These are phyloP conservation scores for Acanthamoeba triangularis DNA, from an alignment of 208 protist species.

Conservation along the genomic window DNA sequence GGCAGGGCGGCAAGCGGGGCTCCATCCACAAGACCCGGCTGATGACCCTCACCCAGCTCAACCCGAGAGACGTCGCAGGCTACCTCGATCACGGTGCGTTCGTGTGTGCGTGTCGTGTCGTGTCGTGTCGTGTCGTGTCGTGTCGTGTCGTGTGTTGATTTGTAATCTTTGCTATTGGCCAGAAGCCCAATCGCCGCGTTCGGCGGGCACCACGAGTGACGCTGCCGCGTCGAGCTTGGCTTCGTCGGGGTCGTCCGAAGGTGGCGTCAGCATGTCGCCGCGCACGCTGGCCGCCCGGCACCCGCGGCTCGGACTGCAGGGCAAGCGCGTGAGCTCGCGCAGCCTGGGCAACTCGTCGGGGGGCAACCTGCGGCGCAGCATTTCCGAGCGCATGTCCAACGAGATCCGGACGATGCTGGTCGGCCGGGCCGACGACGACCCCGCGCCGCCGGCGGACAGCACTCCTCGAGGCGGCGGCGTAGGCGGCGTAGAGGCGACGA, in stretches of 20 bases:
- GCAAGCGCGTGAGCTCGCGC: slow-evolving; percentile 49
- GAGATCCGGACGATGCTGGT: not conserved
- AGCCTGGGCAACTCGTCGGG: not conserved
- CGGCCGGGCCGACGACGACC: not conserved
- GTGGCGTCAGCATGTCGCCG: not conserved
- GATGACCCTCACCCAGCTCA: slow-evolving; percentile 17
- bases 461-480: not conserved
- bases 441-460: not conserved
- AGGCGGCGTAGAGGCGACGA: not conserved
- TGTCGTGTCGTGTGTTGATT: not conserved
- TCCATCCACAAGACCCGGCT: slow-evolving; percentile 44
- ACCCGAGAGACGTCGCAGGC: slow-evolving; percentile 1
- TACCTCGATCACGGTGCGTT: not conserved
- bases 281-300: not conserved
- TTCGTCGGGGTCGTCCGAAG: not conserved
- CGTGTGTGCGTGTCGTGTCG: not conserved
- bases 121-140: not conserved
- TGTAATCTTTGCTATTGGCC: not conserved
- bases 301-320: not conserved
- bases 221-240: not conserved
- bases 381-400: not conserved
- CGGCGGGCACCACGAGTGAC: not conserved
- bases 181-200: not conserved
- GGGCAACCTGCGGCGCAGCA: slow-evolving; percentile 1
- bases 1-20: not conserved